These are phyloP conservation scores for Ettlia oleoabundans DNA, from an alignment of 139 green algal genomes.

Conservation along the genomic window DNA sequence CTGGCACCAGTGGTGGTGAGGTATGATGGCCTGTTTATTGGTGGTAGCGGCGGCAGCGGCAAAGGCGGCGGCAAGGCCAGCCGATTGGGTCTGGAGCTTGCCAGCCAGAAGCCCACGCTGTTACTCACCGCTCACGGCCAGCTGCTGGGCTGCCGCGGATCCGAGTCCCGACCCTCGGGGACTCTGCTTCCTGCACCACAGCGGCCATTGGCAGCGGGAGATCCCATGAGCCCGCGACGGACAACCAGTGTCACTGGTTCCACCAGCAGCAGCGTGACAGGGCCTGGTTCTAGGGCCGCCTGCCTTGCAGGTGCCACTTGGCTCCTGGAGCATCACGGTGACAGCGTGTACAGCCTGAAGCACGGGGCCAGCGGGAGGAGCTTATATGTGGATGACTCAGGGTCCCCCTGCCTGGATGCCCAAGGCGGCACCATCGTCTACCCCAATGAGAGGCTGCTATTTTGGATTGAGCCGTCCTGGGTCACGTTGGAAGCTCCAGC, in stretches of 20 bases:
- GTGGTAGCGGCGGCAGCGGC: no score
- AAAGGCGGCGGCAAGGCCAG: not conserved
- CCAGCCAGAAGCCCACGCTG: conserved; percentile 19
- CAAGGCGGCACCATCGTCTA: not conserved
- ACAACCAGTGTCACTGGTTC: no score
- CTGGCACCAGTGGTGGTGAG: not conserved
- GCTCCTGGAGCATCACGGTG: conserved; percentile 33
- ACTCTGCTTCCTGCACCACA: not conserved
- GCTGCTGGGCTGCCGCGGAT: conserved; percentile 6
- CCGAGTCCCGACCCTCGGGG: not conserved
- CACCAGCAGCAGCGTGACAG: no score
- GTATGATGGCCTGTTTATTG: not conserved
- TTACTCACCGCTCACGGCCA: conserved; percentile 38
- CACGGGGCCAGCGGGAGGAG: not conserved
- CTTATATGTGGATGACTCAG: not conserved
- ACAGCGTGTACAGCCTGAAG: conserved; percentile 35
- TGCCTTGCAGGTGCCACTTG: not conserved
- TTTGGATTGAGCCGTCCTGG: conserved; percentile 24
- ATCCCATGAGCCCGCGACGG: no score
- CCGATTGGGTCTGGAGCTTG: conserved; percentile 27
- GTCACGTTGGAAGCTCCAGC: not conserved
- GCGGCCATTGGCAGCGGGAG: no score
- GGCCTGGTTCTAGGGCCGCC: no score
- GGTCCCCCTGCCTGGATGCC: conserved; percentile 16
- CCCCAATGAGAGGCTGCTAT: conserved; percentile 19